These are phyloP conservation scores for Fusarium anthophilum DNA, from an alignment of 2,329 filamentous ascomycete genomes.

Conservation along the genomic window DNA sequence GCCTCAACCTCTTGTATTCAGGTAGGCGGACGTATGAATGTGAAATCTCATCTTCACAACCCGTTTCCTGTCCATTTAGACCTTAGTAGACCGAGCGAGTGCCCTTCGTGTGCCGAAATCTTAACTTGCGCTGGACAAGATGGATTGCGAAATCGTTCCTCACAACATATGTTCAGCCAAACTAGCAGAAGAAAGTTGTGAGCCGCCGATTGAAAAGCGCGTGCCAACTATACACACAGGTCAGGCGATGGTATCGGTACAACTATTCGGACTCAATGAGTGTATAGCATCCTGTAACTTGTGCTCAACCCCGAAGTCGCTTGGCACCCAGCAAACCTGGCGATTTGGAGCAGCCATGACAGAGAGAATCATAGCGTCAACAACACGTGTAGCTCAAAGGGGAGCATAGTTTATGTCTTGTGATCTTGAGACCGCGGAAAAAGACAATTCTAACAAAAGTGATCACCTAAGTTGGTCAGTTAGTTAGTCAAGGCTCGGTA, in stretches of 20 bases:
- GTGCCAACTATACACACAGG: background rate
- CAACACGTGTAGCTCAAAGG: background rate
- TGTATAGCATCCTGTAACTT: background rate
- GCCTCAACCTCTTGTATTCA: background rate
- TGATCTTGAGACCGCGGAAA: background rate
- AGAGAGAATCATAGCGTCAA: background rate
- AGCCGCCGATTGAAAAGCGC: background rate
- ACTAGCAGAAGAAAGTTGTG: background rate
- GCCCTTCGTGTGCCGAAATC: background rate
- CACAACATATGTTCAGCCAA: background rate
- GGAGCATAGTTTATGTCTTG: background rate
- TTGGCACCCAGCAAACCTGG: background rate
- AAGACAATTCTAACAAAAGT: background rate
- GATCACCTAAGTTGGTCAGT: background rate
- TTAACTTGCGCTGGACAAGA: background rate
- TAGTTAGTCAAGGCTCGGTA: background rate
- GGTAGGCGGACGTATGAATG: constrained; percentile 5
- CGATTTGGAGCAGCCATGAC: background rate
- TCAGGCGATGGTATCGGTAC: background rate
- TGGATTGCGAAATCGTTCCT: background rate
- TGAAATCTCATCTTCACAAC: constrained; percentile 10
- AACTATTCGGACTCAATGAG: background rate
- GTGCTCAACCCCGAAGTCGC: background rate
- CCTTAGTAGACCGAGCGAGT: background rate
- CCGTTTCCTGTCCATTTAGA: background rate